Evolutionary conservation across 345 rosid genomes (phyloP).

Genomic region (Euphorbia tirucalli): DNA sequence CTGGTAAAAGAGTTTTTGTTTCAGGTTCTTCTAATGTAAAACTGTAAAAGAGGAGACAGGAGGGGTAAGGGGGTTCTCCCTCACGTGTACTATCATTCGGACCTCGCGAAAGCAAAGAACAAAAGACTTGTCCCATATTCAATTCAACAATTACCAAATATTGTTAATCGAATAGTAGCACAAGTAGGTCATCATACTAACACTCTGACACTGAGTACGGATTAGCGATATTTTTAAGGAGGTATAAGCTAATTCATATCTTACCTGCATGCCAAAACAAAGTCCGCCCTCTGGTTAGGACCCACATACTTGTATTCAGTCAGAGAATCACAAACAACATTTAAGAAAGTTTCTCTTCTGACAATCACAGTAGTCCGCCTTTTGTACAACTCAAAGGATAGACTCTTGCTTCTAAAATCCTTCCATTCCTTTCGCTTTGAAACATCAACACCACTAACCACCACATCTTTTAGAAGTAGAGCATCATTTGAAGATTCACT

Average conservation of each 20-base stretch:
- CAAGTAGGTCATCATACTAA: neutral
- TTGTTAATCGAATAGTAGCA: neutral
- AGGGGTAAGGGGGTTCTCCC: too few species aligned
- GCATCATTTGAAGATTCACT: conserved; percentile 44
- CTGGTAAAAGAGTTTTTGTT: neutral
- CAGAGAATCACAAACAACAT: conserved; percentile 76
- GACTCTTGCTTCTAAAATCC: conserved; percentile 36
- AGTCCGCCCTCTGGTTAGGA: conserved; percentile 90
- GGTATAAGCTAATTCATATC: conserved; percentile 7
- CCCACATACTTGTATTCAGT: conserved; percentile 94
- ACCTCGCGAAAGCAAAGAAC: neutral
- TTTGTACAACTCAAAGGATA: conserved; percentile 83
- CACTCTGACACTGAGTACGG: neutral
- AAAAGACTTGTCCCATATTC: neutral
- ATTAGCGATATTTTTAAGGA: conserved; percentile 5
- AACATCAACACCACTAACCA: conserved; percentile 25
- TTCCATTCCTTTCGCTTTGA: conserved; percentile 32
- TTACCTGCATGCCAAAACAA: conserved; percentile 97
- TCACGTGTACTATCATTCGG: neutral
- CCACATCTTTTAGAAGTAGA: conserved; percentile 36
- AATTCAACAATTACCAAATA: neutral
- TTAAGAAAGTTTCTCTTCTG: conserved; percentile 62
- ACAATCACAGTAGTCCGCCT: conserved; percentile 80
- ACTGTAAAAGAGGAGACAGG: neutral
- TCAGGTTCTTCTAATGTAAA: neutral